Evolutionary conservation across 192 early-diverging fungal genomes (phyloP).

Genomic region (Ramicandelaber brevisporus): DNA sequence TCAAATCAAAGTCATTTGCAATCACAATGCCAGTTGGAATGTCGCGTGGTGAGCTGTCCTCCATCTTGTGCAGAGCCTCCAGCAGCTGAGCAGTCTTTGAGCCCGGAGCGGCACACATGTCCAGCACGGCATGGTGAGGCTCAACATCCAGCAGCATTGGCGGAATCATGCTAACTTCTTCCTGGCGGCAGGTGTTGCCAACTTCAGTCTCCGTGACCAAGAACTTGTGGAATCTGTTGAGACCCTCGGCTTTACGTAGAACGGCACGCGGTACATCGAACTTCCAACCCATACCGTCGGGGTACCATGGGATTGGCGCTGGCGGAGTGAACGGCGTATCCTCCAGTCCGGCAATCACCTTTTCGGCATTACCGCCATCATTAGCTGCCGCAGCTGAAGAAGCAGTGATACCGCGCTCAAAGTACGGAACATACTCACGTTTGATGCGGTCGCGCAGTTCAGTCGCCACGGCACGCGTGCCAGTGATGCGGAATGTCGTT

Average conservation of each 20-base stretch:
- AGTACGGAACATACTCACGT: conserved; percentile 17
- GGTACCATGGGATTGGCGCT: conserved; percentile 59
- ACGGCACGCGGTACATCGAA: conserved; percentile 44
- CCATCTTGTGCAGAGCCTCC: conserved; percentile 53
- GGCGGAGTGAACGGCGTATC: conserved; percentile 52
- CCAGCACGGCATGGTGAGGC: conserved; percentile 60
- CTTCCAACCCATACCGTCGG: conserved; percentile 77
- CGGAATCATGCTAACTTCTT: conserved; percentile 97
- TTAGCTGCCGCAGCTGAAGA: conserved; percentile 19
- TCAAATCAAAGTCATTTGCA: conserved; percentile 88
- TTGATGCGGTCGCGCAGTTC: conserved; percentile 49
- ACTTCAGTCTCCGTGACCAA: conserved; percentile 93
- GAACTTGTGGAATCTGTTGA: conserved; percentile 74
- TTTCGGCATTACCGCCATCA: conserved; percentile 28
- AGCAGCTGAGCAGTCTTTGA: conserved; percentile 90
- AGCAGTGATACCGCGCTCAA: conserved; percentile 17
- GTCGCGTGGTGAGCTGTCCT: conserved; percentile 20
- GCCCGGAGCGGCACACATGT: conserved; percentile 97
- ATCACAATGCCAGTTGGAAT: conserved; percentile 62
- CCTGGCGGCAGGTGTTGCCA: conserved; percentile 91
- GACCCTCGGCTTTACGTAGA: conserved; percentile 49
- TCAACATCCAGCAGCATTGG: conserved; percentile 73
- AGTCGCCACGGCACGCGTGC: conserved; percentile 43
- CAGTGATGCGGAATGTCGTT: conserved; percentile 82
- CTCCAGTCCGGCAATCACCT: conserved; percentile 29